Conservation (phyloP, 2,329 filamentous ascomycete species). For the Gyromitra esculenta region DNA sequence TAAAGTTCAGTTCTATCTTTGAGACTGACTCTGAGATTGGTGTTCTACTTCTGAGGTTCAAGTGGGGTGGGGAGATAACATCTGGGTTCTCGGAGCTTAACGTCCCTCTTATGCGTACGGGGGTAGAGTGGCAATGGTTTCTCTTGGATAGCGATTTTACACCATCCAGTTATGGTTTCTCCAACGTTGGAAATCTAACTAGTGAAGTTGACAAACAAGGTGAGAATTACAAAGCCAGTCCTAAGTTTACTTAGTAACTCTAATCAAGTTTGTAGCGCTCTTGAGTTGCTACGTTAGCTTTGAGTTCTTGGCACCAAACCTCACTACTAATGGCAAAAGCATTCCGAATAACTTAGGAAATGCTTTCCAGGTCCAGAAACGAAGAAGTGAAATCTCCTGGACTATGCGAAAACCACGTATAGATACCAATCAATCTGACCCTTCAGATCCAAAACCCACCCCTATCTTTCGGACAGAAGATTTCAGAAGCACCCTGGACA, state of each 20-base stretch:
- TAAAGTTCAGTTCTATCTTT: no score
- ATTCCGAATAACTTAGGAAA: neutral
- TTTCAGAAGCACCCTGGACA: constrained; percentile 20
- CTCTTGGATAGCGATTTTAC: neutral
- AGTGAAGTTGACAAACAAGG: constrained; percentile 5
- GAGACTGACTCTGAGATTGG: no score
- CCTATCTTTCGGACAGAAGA: constrained; percentile 15
- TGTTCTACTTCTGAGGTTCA: neutral
- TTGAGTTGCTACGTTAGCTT: constrained; percentile 22
- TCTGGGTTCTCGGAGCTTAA: neutral
- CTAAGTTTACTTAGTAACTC: neutral
- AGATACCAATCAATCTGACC: no score
- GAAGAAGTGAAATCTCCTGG: constrained; percentile 32
- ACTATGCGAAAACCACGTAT: constrained; percentile 5
- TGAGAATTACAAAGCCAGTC: neutral
- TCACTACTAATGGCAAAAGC: neutral
- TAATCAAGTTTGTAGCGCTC: neutral
- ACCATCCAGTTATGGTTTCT: constrained; percentile 10
- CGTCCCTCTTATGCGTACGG: neutral
- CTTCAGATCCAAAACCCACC: neutral
- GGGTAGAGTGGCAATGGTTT: neutral
- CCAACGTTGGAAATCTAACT: constrained; percentile 5
- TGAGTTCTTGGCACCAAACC: neutral
- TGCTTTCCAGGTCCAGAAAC: neutral
- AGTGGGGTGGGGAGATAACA: neutral